Conservation (phyloP, 257 asterid species). For the Parsonsia alboflavescens region DNA sequence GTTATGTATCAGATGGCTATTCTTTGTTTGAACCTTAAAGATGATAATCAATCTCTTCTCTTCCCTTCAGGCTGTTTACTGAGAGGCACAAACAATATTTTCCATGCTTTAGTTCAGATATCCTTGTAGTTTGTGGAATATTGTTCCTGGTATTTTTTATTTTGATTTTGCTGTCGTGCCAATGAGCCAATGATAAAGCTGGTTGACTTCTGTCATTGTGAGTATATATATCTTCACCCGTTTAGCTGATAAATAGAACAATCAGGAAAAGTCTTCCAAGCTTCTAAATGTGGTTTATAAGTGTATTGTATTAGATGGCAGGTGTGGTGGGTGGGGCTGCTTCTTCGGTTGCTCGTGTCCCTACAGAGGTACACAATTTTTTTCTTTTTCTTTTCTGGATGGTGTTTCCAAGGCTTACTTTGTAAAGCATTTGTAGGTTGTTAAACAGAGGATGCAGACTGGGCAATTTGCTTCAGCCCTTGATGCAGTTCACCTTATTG, state of each 20-base stretch:
- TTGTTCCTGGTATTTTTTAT: neutral
- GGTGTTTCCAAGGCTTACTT: constrained; percentile 5
- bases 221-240: neutral
- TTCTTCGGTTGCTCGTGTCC: constrained; percentile 64
- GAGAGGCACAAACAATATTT: neutral
- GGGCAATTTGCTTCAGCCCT: constrained; percentile 63
- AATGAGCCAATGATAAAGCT: neutral
- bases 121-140: neutral
- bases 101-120: neutral
- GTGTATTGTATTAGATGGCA: constrained; percentile 41
- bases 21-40: constrained; percentile 2
- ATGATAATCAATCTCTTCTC: neutral
- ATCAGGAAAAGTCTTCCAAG: neutral
- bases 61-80: neutral
- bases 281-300: neutral
- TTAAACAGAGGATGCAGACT: constrained; percentile 69
- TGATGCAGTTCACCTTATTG: constrained; percentile 50
- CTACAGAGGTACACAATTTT: constrained; percentile 48
- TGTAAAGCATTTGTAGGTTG: constrained; percentile 36
- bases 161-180: neutral
- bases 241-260: neutral
- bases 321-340: constrained; percentile 71
- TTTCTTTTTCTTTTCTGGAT: constrained; percentile 1
- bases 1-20: neutral
- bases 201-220: neutral